A percentile compares a stretch with the other conserved stretches of the same genome.
Conservation (phyloP, 495 filamentous ascomycete genomes). For the Penicillium coffeae region DNA sequence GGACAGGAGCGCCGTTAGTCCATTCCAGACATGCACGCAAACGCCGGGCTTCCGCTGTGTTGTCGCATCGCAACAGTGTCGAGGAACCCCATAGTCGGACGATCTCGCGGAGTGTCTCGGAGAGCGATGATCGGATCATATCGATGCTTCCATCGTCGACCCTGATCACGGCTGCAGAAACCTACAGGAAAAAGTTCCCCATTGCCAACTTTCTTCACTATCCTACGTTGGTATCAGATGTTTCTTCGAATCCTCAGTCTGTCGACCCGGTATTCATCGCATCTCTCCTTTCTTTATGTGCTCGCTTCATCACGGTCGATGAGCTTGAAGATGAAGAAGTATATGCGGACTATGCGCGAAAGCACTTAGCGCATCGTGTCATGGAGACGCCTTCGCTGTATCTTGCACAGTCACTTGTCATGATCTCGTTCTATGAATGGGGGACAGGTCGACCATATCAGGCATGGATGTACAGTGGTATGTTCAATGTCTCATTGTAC, state of each 20-base stretch:
- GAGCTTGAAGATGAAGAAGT: constrained; percentile 27
- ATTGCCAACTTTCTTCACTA: constrained; percentile 44
- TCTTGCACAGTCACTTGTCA: constrained; percentile 41
- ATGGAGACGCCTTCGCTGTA: constrained; percentile 40
- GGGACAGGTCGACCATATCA: constrained; percentile 41
- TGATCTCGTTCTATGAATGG: constrained; percentile 45
- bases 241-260: constrained; percentile 28
- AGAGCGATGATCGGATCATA: constrained; percentile 19
- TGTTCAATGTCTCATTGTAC: too few relatives aligned
- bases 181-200: constrained; percentile 42
- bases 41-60: constrained; percentile 8
- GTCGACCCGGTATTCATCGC: constrained; percentile 43
- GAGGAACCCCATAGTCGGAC: not conserved
- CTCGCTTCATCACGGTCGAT: constrained; percentile 33
- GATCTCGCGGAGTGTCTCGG: constrained; percentile 1
- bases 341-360: constrained; percentile 38
- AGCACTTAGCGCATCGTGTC: constrained; percentile 33
- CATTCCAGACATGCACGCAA: constrained; percentile 8
- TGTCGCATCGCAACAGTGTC: not conserved
- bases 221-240: constrained; percentile 39
- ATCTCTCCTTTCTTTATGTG: constrained; percentile 37
- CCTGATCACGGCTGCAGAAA: constrained; percentile 37
- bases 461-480: constrained; percentile 48
- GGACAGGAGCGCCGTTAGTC: constrained; percentile 1
- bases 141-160: constrained; percentile 24